These are phyloP conservation scores for Omphalotus guepiniiformis DNA, from an alignment of 768 basidiomycete species.

Conservation along the genomic window DNA sequence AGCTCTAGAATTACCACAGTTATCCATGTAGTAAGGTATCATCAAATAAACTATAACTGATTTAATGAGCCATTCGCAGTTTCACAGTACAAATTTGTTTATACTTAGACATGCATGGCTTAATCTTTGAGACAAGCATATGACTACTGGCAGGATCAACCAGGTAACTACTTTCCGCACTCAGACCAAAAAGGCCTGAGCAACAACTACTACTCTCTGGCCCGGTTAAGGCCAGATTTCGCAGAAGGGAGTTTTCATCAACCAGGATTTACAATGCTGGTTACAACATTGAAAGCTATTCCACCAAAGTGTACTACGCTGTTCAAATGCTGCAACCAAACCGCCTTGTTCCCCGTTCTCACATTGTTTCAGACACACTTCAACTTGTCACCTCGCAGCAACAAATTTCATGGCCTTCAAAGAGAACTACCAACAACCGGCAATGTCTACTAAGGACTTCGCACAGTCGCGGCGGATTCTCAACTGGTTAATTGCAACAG, in stretches of 20 bases:
- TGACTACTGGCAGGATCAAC: conserved; percentile 84
- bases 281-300: neutral
- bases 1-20: conserved; percentile 79
- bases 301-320: neutral
- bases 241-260: conserved; percentile 2
- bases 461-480: conserved; percentile 31
- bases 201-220: neutral
- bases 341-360: conserved; percentile 5
- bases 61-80: conserved; percentile 82
- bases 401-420: conserved; percentile 31
- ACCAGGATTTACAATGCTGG: too few relatives aligned
- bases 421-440: conserved; percentile 36
- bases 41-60: conserved; percentile 83
- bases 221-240: neutral
- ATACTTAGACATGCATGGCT: conserved; percentile 82
- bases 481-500: conserved; percentile 32
- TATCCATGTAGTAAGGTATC: conserved; percentile 67
- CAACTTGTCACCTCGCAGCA: conserved; percentile 11
- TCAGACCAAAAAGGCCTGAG: neutral
- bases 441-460: conserved; percentile 14
- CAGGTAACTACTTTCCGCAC: conserved; percentile 62
- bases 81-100: conserved; percentile 76
- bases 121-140: conserved; percentile 84
- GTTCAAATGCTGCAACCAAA: neutral
- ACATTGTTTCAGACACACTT: neutral